Percentiles rank a stretch among this genome's conserved stretches.
These are phyloP conservation scores for Fusarium foetens DNA, from an alignment of 2,329 filamentous ascomycete genomes.

Conservation along the genomic window DNA sequence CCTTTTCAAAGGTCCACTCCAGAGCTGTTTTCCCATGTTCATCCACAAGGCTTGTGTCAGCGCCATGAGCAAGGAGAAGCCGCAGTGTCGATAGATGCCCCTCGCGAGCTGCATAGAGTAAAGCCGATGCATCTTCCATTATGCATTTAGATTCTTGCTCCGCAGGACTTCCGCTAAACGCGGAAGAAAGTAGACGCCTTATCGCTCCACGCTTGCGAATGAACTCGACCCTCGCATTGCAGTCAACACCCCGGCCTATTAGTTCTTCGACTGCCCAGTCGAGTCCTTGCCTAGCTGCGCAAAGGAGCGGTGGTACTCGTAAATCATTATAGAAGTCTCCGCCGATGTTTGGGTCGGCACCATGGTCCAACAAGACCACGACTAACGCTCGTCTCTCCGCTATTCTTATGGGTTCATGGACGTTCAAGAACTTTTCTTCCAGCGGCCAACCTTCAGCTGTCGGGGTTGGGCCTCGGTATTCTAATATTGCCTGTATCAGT, in stretches of 20 bases:
- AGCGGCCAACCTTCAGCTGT: no score
- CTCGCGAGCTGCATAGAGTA: rapidly evolving
- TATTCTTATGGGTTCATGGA: no score
- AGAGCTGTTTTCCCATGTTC: rapidly evolving
- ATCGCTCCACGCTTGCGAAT: no score
- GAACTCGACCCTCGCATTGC: neutral
- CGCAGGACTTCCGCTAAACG: rapidly evolving
- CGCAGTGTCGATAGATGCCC: rapidly evolving
- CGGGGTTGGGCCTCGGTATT: no score
- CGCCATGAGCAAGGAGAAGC: neutral
- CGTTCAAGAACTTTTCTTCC: no score
- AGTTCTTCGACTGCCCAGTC: neutral
- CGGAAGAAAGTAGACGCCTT: no score
- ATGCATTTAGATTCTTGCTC: no score
- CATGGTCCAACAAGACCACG: neutral
- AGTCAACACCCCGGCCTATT: rapidly evolving
- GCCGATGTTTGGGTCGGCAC: rapidly evolving
- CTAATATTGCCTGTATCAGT: no score
- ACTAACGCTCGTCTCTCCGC: no score
- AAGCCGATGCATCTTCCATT: neutral
- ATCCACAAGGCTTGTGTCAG: neutral
- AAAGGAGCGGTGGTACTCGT: no score
- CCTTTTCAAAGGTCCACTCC: rapidly evolving
- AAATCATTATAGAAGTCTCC: no score
- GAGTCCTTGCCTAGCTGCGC: rapidly evolving